phyloP scores from a whole-genome alignment of 2,329 filamentous ascomycete species.

The Dactylonectria estremocensis region DNA sequence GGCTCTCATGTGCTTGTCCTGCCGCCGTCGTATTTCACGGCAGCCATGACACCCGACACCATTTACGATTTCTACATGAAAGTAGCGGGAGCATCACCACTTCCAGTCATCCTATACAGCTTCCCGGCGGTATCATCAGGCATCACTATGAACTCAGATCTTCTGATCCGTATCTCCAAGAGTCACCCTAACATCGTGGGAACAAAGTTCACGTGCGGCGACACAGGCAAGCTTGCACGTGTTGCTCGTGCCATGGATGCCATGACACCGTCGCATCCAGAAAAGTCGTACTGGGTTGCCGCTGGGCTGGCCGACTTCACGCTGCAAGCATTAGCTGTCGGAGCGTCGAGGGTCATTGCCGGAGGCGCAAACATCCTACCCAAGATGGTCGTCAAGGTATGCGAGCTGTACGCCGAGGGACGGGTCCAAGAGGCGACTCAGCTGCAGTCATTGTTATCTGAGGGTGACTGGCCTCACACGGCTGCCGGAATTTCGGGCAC shows the following conservation, averaged over 20 bases:
- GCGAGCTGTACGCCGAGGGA: constrained; percentile 70
- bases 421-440: constrained; percentile 61
- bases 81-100: constrained; percentile 69
- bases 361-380: constrained; percentile 80
- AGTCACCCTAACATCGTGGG: constrained; percentile 70
- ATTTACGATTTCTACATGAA: constrained; percentile 74
- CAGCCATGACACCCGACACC: constrained; percentile 69
- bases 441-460: constrained; percentile 75
- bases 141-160: constrained; percentile 71
- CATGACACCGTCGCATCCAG: constrained; percentile 11
- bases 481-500: constrained; percentile 78
- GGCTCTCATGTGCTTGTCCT: constrained; percentile 78
- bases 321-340: constrained; percentile 61
- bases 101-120: constrained; percentile 76
- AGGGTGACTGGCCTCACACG: constrained; percentile 79
- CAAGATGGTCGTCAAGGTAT: constrained; percentile 73
- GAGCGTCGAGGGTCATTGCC: constrained; percentile 80
- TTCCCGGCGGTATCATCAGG: constrained; percentile 72
- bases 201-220: constrained; percentile 75
- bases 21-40: constrained; percentile 78
- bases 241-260: constrained; percentile 61
- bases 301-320: constrained; percentile 1
- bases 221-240: constrained; percentile 71
- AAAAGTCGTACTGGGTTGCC: constrained; percentile 64
- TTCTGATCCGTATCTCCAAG: constrained; percentile 66